These are phyloP conservation scores for Xylona heveae DNA, from an alignment of 495 filamentous ascomycete species.

Conservation along the genomic window DNA sequence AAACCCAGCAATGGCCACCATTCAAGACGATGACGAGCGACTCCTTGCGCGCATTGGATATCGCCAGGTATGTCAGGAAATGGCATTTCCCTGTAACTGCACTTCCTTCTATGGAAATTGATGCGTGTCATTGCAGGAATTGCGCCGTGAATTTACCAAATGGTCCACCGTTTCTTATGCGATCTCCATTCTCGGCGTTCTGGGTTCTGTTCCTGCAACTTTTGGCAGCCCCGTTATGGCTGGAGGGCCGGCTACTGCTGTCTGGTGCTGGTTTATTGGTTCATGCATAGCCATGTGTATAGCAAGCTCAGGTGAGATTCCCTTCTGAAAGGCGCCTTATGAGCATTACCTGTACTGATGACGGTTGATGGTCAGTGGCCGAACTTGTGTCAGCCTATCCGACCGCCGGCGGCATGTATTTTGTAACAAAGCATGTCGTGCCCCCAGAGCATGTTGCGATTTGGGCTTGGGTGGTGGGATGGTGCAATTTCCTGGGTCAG, in stretches of 20 bases:
- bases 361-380: no score
- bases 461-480: conserved; percentile 38
- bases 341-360: not conserved
- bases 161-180: conserved; percentile 59
- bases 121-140: conserved; percentile 25
- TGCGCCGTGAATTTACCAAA: conserved; percentile 46
- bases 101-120: not conserved
- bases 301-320: conserved; percentile 30
- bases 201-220: conserved; percentile 49
- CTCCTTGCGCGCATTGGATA: conserved; percentile 46
- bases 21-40: conserved; percentile 42
- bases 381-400: conserved; percentile 43
- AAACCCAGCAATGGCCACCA: conserved; percentile 21
- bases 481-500: conserved; percentile 40
- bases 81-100: not conserved
- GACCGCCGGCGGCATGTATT: conserved; percentile 43
- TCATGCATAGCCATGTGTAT: conserved; percentile 48
- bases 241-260: conserved; percentile 48
- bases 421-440: conserved; percentile 38
- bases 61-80: conserved; percentile 28
- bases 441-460: conserved; percentile 32
- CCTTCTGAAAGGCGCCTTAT: conserved; percentile 5
- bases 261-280: conserved; percentile 54
- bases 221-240: conserved; percentile 37
- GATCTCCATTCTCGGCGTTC: conserved; percentile 47